Evolutionary conservation across 306 rosid genomes (phyloP).

Genomic region (Castanea sativa): DNA sequence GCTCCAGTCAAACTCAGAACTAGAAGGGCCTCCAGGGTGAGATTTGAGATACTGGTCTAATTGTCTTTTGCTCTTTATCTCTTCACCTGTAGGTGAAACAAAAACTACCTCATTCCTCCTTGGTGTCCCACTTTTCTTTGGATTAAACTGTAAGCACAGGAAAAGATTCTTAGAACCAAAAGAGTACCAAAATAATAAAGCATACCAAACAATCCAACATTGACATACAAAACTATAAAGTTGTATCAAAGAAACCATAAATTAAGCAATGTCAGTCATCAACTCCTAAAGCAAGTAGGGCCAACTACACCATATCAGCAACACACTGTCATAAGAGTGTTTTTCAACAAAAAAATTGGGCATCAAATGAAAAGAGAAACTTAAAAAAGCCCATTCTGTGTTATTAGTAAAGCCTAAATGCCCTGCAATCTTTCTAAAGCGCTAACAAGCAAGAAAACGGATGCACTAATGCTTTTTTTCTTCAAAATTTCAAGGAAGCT

Average conservation of each 20-base stretch:
- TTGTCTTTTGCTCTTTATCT: slow-evolving; percentile 20
- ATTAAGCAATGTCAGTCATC: not conserved
- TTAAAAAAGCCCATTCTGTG: too few relatives aligned
- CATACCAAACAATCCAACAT: not conserved
- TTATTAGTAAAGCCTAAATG: too few relatives aligned
- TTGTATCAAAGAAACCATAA: not conserved
- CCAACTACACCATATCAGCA: not conserved
- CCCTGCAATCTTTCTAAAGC: too few relatives aligned
- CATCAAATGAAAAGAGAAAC: not conserved
- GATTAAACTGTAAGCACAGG: not conserved
- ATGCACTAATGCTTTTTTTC: not conserved
- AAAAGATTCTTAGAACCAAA: not conserved
- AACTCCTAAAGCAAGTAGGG: not conserved
- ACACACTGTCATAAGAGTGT: not conserved
- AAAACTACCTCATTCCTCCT: slow-evolving; percentile 13
- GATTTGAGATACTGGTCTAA: slow-evolving; percentile 25
- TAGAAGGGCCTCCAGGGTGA: slow-evolving; percentile 26
- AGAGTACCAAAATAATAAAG: not conserved
- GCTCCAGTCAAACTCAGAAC: slow-evolving; percentile 27
- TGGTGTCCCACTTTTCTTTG: slow-evolving; percentile 14
- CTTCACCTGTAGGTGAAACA: slow-evolving; percentile 23
- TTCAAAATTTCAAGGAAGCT: not conserved
- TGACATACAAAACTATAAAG: not conserved
- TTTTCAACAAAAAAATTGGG: not conserved
- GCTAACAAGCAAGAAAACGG: too few relatives aligned